Base-by-base conservation (phyloP, 2,329 filamentous ascomycete genomes). In the Tolypocladium tundrense region DNA sequence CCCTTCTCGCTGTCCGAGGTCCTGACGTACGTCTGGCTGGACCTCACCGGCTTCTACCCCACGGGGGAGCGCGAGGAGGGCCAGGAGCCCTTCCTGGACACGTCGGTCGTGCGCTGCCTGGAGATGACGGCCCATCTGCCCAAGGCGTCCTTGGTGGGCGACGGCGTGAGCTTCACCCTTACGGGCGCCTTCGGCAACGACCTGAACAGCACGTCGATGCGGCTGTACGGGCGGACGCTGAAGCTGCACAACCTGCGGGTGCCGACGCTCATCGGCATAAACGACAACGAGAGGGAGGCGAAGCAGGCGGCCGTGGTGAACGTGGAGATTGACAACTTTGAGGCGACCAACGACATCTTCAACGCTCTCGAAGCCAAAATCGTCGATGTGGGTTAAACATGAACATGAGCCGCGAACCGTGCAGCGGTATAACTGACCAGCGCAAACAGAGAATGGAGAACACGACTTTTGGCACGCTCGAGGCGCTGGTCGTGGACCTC, bases 191-290 rank as follows among this genome's bases (percentile, higher is more conserved):
- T 75, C 63, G 67, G 62, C 62, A 69, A 61, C 60, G 66, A 62
- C 6, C 61, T 58, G 1, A 55, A 58, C 19, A 57, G 59, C 9
- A 56, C 59, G 9, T 57, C 60, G 4, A 59, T 68, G 55, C 62
- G 62, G 3, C 63, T 63, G 35, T 68, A 70, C 24, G 70, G 66
- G 14, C 35, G 68, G 57, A 67, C 43, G 35, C 68, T 88, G 52
- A 75, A 76, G 42, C 68, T 90, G 10, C 77, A 79, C 53, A 78
- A 80, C 24, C 68, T 91, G 55, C 78, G 78, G 42, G 77, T 90
- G 11, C 86, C 88, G 33, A 85, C 83, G 39, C 69, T 92, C 54
- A 82, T 92, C 53, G 88, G 88, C 1, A 81, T 92, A 35, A 91
- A 92, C 65, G 70, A 75, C 27, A 88, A 91, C 65, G 88, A 92